Evolutionary conservation across 306 rosid species (phyloP).

Genomic region (Alnus glutinosa): DNA sequence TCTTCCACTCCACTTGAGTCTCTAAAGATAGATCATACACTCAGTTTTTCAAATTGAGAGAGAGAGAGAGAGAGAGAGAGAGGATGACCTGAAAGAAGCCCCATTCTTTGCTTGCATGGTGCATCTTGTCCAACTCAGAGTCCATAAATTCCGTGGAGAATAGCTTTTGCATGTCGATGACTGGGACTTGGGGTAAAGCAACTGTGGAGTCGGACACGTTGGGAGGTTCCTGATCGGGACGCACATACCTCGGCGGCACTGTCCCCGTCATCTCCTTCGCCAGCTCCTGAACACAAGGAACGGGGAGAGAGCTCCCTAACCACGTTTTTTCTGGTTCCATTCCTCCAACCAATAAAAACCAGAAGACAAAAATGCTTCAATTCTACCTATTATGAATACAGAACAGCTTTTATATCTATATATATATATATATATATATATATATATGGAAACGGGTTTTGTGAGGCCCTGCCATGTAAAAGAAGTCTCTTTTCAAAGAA

Average conservation of each 20-base stretch:
- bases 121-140: slow-evolving; percentile 38
- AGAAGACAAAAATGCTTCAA: no score
- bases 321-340: slow-evolving; percentile 2
- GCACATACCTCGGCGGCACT: slow-evolving; percentile 44
- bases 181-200: slow-evolving; percentile 35
- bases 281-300: slow-evolving; percentile 39
- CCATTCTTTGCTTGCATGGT: slow-evolving; percentile 52
- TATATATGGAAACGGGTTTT: no score
- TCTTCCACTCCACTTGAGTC: no score
- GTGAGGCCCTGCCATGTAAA: no score
- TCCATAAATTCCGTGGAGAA: slow-evolving; percentile 19
- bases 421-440: no score
- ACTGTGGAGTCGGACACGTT: not conserved
- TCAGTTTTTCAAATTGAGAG: no score
- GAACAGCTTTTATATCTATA: no score
- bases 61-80: not conserved
- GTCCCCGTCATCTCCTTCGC: slow-evolving; percentile 12
- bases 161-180: slow-evolving; percentile 46
- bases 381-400: not conserved
- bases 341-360: no score
- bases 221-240: slow-evolving; percentile 38
- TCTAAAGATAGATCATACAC: no score
- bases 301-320: not conserved
- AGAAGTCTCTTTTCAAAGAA: no score
- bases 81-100: slow-evolving; percentile 50